Evolutionary conservation across 495 filamentous ascomycete genomes (phyloP).

Genomic region (Trichoderma erinaceum): DNA sequence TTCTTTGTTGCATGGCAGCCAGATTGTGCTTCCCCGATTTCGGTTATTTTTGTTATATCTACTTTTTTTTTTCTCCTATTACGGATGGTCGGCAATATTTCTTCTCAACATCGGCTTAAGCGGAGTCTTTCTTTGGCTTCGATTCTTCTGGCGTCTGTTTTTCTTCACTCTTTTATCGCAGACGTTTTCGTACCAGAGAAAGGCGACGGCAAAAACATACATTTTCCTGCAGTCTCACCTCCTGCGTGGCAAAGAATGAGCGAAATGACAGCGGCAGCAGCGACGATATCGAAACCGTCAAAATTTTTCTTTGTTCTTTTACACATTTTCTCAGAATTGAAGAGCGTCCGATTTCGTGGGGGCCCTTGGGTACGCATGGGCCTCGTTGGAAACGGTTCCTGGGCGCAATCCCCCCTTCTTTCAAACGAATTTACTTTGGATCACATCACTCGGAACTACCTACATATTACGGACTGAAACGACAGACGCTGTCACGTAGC

Average conservation of each 20-base stretch:
- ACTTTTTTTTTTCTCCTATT: not conserved
- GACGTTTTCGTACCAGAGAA: too few relatives aligned
- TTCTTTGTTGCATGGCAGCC: not conserved
- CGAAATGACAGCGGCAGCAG: not conserved
- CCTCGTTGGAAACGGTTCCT: slow-evolving; percentile 8
- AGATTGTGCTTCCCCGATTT: not conserved
- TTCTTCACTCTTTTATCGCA: not conserved
- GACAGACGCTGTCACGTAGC: slow-evolving; percentile 12
- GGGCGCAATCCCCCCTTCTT: slow-evolving; percentile 9
- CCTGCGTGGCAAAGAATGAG: slow-evolving; percentile 1
- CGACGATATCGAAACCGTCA: not conserved
- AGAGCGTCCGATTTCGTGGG: slow-evolving; percentile 10
- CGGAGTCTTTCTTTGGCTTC: slow-evolving; percentile 13
- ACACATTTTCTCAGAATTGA: slow-evolving; percentile 8
- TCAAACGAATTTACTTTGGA: slow-evolving; percentile 11
- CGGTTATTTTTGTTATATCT: not conserved
- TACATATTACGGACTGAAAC: slow-evolving; percentile 6
- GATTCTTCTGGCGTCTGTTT: not conserved
- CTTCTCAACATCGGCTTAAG: slow-evolving; percentile 11
- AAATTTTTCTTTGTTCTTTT: not conserved
- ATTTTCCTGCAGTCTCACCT: not conserved
- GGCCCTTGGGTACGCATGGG: slow-evolving; percentile 9
- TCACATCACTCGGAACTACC: slow-evolving; percentile 14
- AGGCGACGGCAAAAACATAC: not conserved
- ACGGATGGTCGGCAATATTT: slow-evolving; percentile 9